Percentiles rank a stretch among this genome's conserved stretches.
Conservation (phyloP, 75 land plant species). For the Cryptomeria japonica region DNA sequence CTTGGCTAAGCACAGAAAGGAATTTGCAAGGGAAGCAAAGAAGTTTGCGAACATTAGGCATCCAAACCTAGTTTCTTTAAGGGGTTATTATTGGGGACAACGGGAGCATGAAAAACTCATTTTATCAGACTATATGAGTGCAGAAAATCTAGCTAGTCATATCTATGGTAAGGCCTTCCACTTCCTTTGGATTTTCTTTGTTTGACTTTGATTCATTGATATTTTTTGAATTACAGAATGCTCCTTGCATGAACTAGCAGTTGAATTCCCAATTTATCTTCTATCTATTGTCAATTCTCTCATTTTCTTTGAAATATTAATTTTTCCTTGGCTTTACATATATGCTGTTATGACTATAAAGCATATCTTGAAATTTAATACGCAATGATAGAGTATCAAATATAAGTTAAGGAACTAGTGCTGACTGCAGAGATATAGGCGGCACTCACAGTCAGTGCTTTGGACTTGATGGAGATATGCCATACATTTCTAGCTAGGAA, state of each 20-base stretch:
- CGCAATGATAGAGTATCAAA: not conserved
- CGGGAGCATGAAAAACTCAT: constrained; percentile 90
- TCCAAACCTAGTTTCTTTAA: constrained; percentile 68
- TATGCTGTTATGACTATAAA: not conserved
- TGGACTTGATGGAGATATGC: not conserved
- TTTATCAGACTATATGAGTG: constrained; percentile 62
- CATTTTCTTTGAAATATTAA: not conserved
- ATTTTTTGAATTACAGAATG: not conserved
- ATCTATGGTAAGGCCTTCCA: constrained; percentile 55
- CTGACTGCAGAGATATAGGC: not conserved
- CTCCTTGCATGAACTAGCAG: not conserved
- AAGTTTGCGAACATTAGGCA: constrained; percentile 79
- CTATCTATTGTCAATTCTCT: not conserved
- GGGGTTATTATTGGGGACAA: constrained; percentile 94
- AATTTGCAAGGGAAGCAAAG: constrained; percentile 83
- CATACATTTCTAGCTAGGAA: not conserved
- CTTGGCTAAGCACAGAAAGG: constrained; percentile 69
- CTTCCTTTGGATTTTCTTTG: not conserved
- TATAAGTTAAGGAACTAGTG: not conserved
- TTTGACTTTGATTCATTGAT: not conserved
- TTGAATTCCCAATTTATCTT: not conserved
- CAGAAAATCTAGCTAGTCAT: constrained; percentile 53
- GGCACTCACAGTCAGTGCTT: not conserved
- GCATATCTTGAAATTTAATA: not conserved
- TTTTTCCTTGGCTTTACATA: not conserved